Evolutionary conservation across 2,329 filamentous ascomycete species (phyloP), one percentile per base, ranked within the genome.

Genomic region (Didymella keratinophila): DNA sequence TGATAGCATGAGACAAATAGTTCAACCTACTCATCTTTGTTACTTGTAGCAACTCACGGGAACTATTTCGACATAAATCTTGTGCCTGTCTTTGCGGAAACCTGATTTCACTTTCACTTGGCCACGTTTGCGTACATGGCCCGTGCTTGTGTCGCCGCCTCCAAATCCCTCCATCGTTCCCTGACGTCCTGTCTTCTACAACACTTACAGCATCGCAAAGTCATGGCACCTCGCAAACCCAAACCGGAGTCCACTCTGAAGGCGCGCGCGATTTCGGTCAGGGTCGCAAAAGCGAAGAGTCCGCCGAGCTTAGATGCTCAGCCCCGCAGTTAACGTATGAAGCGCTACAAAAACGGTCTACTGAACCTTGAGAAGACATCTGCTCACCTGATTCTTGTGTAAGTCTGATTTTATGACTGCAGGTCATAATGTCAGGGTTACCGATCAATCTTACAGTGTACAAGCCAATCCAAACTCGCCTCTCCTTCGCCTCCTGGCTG

Each of bases 321-420:
- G 11, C 12, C 9, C 14, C 8, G n/a, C 12, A 11, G 23, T 32
- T 37, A 37, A n/a, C 14, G 32, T 4, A 16, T 39, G 16, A 49
- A 28, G 34, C 23, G 46, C 21, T 47, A 41, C 25, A 41, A 14
- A 14, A 41, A 46, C 23, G 27, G 43, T 14, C 9, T 46, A 5
- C 18, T 53, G 4, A 47, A 46, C 6, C 25, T 53, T 3, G 51
- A 53, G 51, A 41, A 32, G 8, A 30, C 32, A 12, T 25, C 42
- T 4, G n/a, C 23, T 12, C 51, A 53, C 11, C n/a, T 30, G 2
- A 8, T 47, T 9, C 4, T 21, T 11, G 23, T 20, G 46, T 49
- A 14, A 49, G 46, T 37, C 25, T n/a, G 7, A 11, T 2, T 2
- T 42, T 4, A 1, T 14, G 20, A 12, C 4, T 32, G 11, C 12